A percentile compares a stretch with the other conserved stretches of the same genome.
These are phyloP conservation scores for Pseudogymnoascus pannorum DNA, from an alignment of 2,329 filamentous ascomycete species.

Conservation along the genomic window DNA sequence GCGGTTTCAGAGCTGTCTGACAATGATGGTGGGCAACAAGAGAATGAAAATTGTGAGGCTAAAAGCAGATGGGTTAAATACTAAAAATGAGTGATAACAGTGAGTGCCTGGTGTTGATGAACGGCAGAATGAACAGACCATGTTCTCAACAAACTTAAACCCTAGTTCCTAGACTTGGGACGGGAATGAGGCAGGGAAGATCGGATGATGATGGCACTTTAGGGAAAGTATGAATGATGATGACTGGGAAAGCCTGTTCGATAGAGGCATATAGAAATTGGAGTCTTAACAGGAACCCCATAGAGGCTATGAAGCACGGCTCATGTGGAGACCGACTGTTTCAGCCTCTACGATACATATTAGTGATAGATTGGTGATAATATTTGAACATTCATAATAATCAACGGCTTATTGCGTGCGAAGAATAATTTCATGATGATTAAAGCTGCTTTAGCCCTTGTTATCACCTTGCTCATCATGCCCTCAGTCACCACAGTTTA, in stretches of 20 bases:
- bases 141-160: neutral
- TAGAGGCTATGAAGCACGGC: neutral
- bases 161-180: neutral
- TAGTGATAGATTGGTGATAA: conserved; percentile 1
- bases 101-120: neutral
- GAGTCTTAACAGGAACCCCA: neutral
- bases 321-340: neutral
- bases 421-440: neutral
- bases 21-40: neutral
- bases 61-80: neutral
- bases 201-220: neutral
- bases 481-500: neutral
- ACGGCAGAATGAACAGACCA: neutral
- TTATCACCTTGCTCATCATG: neutral
- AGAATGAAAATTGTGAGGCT: neutral
- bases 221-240: neutral
- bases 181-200: neutral
- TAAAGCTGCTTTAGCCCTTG: neutral
- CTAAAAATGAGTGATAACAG: neutral
- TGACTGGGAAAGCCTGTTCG: neutral
- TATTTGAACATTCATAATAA: neutral
- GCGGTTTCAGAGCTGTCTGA: conserved; percentile 4
- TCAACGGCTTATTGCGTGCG: neutral
- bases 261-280: neutral
- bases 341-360: neutral